These are phyloP conservation scores for Ephemerocybe angulata DNA, from an alignment of 768 basidiomycete genomes.

Conservation along the genomic window DNA sequence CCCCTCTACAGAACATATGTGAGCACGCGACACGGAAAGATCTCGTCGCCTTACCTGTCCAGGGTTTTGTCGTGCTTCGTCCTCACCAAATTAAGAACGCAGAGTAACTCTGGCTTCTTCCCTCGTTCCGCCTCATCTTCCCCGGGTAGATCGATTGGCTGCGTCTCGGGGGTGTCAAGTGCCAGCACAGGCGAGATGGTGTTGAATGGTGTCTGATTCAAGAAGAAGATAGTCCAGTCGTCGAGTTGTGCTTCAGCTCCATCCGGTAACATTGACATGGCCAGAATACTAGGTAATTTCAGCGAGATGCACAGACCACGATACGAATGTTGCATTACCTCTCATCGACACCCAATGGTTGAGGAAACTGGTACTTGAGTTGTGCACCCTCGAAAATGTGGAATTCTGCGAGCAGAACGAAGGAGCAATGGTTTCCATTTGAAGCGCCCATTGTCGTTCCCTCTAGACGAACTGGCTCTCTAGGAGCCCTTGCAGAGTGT, in stretches of 20 bases:
- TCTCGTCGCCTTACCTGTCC: constrained; percentile 51
- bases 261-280: constrained; percentile 98
- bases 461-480: too few species aligned
- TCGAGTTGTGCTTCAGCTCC: constrained; percentile 92
- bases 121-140: constrained; percentile 24
- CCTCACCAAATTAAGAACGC: constrained; percentile 86
- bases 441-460: constrained; percentile 52
- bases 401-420: constrained; percentile 97
- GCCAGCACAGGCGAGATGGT: constrained; percentile 81
- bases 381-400: constrained; percentile 94
- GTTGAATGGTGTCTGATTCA: constrained; percentile 91
- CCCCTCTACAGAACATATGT: constrained; percentile 55
- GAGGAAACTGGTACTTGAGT: constrained; percentile 93
- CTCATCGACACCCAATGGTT: constrained; percentile 90
- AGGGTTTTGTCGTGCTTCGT: constrained; percentile 87
- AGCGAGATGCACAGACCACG: constrained; percentile 9
- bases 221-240: constrained; percentile 98
- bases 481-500: too few species aligned
- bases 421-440: constrained; percentile 78
- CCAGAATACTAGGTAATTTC: constrained; percentile 61
- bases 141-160: constrained; percentile 32
- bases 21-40: neutral
- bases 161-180: constrained; percentile 53
- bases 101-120: constrained; percentile 59
- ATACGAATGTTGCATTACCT: constrained; percentile 52